Conservation (phyloP, 441 rosid genomes). For the Populus hybrid region DNA sequence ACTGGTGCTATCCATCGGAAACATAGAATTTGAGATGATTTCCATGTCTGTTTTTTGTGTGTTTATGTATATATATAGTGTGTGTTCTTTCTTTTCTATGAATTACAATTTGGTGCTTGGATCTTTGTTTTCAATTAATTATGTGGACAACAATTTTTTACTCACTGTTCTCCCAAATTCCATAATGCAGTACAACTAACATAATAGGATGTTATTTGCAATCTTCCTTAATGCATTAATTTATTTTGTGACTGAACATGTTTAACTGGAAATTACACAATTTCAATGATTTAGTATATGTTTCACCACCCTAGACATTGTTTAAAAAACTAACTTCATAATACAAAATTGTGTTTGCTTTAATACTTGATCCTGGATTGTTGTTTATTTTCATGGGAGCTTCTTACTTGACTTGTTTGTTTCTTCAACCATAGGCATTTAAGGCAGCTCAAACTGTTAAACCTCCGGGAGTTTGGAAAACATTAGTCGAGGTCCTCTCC, state of each 20-base stretch:
- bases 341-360: too few relatives aligned
- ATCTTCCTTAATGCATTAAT: neutral
- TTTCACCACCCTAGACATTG: neutral
- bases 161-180: neutral
- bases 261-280: neutral
- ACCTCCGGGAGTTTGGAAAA: constrained; percentile 85
- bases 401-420: constrained; percentile 2
- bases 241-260: neutral
- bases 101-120: too few relatives aligned
- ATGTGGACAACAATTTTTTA: neutral
- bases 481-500: constrained; percentile 64
- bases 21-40: neutral
- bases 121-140: neutral
- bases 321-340: neutral
- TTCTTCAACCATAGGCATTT: constrained; percentile 58
- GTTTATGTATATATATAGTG: neutral
- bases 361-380: neutral
- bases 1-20: neutral
- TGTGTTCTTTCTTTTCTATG: neutral
- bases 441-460: constrained; percentile 66
- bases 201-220: neutral
- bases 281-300: neutral
- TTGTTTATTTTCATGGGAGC: neutral
- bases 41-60: neutral
- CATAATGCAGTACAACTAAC: neutral